Conservation (phyloP, 2,329 filamentous ascomycete species). For the Hymenoscyphus fraxineus region DNA sequence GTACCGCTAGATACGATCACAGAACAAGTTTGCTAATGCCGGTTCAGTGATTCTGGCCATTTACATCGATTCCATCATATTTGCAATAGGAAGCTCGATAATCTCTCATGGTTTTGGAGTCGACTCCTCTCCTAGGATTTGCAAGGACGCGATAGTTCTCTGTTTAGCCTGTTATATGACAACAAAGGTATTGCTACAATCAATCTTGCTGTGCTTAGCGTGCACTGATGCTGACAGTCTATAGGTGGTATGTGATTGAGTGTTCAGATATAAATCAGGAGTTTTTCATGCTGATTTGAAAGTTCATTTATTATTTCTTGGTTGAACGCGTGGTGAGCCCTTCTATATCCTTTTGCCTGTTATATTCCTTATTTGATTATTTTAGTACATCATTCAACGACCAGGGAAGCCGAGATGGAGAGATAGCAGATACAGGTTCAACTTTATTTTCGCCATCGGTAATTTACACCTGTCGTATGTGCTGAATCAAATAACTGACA, state of each 20-base stretch:
- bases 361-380: neutral
- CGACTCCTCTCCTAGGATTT: slow-evolving; percentile 47
- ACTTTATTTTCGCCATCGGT: slow-evolving; percentile 55
- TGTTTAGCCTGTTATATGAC: slow-evolving; percentile 61
- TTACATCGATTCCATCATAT: slow-evolving; percentile 57
- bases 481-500: slow-evolving; percentile 5
- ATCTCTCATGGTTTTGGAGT: slow-evolving; percentile 55
- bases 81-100: slow-evolving; percentile 55
- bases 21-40: slow-evolving; percentile 6
- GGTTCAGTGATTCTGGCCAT: slow-evolving; percentile 55
- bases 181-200: slow-evolving; percentile 48
- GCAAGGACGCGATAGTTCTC: slow-evolving; percentile 55
- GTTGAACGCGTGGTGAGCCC: slow-evolving; percentile 55
- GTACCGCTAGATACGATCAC: slow-evolving; percentile 1
- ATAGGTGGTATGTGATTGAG: slow-evolving; percentile 9
- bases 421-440: slow-evolving; percentile 58
- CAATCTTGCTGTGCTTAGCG: too few relatives aligned
- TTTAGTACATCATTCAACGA: slow-evolving; percentile 49
- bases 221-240: slow-evolving; percentile 3
- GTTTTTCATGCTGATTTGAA: slow-evolving; percentile 4
- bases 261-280: neutral
- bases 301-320: slow-evolving; percentile 60
- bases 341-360: neutral
- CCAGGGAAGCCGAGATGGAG: slow-evolving; percentile 48
- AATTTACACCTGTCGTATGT: slow-evolving; percentile 11